phyloP scores from a whole-genome alignment of 306 rosid genomes.

The Sophora flavescens region DNA sequence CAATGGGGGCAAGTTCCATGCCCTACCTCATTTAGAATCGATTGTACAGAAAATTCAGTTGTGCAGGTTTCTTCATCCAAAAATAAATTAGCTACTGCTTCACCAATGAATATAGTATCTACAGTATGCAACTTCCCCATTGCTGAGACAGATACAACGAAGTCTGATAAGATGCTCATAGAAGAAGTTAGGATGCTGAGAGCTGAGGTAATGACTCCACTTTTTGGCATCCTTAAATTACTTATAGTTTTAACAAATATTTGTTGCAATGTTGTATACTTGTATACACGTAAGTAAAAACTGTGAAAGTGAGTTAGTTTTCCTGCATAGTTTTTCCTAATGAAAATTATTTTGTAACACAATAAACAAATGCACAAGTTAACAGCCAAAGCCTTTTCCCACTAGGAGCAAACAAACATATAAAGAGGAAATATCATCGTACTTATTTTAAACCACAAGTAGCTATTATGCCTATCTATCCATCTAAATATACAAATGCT shows the following conservation, averaged over 20 bases:
- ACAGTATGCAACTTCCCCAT: constrained; percentile 28
- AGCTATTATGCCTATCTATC: neutral
- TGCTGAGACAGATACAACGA: constrained; percentile 47
- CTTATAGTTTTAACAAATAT: constrained; percentile 3
- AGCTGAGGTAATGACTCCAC: constrained; percentile 60
- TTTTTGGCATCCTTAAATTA: neutral
- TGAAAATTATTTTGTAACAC: neutral
- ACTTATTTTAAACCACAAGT: neutral
- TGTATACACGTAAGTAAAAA: neutral
- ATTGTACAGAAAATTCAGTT: constrained; percentile 54
- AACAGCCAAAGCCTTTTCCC: neutral
- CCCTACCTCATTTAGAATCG: constrained; percentile 54
- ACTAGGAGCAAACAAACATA: too few relatives aligned
- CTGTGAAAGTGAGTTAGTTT: neutral
- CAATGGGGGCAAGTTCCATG: constrained; percentile 87
- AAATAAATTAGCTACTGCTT: constrained; percentile 43
- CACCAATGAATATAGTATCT: constrained; percentile 45
- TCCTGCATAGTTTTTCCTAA: neutral
- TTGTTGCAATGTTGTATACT: neutral
- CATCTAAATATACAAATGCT: neutral
- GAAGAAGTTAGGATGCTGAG: constrained; percentile 75
- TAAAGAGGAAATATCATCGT: neutral
- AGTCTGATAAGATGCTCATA: constrained; percentile 59
- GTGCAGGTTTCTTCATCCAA: constrained; percentile 47
- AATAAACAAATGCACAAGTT: neutral